A percentile compares a stretch with the other conserved stretches of the same genome.
Evolutionary conservation across 1,284 basidiomycete genomes (phyloP).

Genomic region (Malassezia nana): DNA sequence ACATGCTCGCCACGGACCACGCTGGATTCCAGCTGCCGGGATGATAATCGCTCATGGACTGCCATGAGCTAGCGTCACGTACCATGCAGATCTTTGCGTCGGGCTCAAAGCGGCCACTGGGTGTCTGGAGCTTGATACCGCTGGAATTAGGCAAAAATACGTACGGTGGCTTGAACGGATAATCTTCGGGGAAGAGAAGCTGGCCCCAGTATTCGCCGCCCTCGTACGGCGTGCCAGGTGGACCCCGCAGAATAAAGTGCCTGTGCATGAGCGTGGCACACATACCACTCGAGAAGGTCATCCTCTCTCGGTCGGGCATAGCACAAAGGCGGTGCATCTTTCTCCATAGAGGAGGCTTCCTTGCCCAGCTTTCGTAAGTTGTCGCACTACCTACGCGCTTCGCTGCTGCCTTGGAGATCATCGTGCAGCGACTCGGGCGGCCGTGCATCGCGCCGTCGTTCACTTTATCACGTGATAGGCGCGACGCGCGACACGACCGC

Average conservation of each 20-base stretch:
- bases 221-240: constrained; percentile 80
- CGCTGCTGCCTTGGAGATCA: constrained; percentile 23
- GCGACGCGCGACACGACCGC: constrained; percentile 8
- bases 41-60: constrained; percentile 57
- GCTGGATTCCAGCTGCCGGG: constrained; percentile 80
- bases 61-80: neutral
- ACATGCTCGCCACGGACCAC: constrained; percentile 87
- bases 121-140: constrained; percentile 94
- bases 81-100: constrained; percentile 68
- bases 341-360: constrained; percentile 87
- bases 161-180: constrained; percentile 53
- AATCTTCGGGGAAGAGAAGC: constrained; percentile 62
- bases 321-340: constrained; percentile 81
- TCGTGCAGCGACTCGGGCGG: neutral
- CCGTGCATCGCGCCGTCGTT: neutral
- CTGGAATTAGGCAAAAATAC: constrained; percentile 11
- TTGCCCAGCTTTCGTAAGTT: constrained; percentile 60
- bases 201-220: constrained; percentile 80
- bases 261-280: constrained; percentile 52
- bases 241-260: constrained; percentile 59
- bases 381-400: constrained; percentile 18
- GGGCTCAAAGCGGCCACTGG: constrained; percentile 80
- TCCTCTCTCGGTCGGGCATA: constrained; percentile 90
- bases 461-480: constrained; percentile 5
- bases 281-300: constrained; percentile 61